Evolutionary conservation across 2,329 filamentous ascomycete genomes (phyloP), one percentile per base, ranked within the genome.

Genomic region (Cadophora malorum): DNA sequence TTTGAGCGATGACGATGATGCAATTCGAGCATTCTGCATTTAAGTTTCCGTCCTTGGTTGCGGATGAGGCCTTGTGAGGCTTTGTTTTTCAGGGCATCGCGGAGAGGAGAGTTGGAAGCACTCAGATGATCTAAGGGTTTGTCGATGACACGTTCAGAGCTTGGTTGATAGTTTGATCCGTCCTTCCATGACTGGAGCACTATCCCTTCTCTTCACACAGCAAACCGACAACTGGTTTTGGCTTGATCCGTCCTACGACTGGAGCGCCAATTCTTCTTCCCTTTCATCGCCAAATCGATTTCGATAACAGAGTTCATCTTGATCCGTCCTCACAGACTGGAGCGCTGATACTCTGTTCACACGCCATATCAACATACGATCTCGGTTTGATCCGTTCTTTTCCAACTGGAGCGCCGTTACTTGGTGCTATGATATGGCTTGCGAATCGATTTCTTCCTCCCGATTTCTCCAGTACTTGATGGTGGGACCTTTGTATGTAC

Each of bases 191-290:
- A 23, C 21, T 45, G 56, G 56, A 41, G 35, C 33, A n/a, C n/a
- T 23, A 25, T 41, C 21, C 56, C 12, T 59, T 59, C 56, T 41
- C 12, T 12, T 9, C 9, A 41, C 21, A 16, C 53, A 58, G 19
- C n/a, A 28, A 1, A 59, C 19, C 35, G 35, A 59, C 12, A 9
- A 19, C n/a, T 45, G 12, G 33, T 7, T 4, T 35, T 35, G 38
- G 56, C 56, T 59, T 41, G 35, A 45, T 59, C 56, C 56, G 56
- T 59, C 21, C 12, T 25, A 9, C 33, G 55, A 59, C 55, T 59
- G 33, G 55, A 59, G 19, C 55, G 33, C 55, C 35, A 49, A 9
- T 2, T 4, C 31, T 41, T 35, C 12, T n/a, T 38, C 3, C 12
- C 33, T 38, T 16, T 23, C n/a, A 25, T 21, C 53, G 19, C 5